Conservation (phyloP, 345 rosid species). For the Clarkia xantiana region DNA sequence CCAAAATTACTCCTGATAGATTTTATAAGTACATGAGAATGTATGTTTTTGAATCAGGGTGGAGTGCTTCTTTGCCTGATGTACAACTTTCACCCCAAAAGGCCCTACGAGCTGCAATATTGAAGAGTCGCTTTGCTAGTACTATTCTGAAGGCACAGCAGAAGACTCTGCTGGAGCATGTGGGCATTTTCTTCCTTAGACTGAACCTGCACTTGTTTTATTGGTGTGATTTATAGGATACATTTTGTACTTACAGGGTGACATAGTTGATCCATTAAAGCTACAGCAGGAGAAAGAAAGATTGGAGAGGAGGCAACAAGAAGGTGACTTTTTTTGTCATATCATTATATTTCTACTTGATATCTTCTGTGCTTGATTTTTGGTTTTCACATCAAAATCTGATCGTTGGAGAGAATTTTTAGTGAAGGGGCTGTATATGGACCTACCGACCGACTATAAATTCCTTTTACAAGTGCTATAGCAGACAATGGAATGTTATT, state of each 20-base stretch:
- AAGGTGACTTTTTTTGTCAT: conserved; percentile 38
- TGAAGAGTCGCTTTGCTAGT: conserved; percentile 62
- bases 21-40: too few relatives aligned
- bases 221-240: background rate
- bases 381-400: background rate
- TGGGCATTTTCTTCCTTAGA: conserved; percentile 14
- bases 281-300: conserved; percentile 51
- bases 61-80: conserved; percentile 22
- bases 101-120: conserved; percentile 71
- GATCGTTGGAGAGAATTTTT: background rate
- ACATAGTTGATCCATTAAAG: conserved; percentile 43
- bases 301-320: conserved; percentile 53
- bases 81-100: conserved; percentile 52
- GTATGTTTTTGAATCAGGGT: conserved; percentile 21
- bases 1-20: too few relatives aligned
- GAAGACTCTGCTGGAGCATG: conserved; percentile 47
- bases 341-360: background rate
- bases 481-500: too few relatives aligned
- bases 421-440: too few relatives aligned
- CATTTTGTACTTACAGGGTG: conserved; percentile 26
- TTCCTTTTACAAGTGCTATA: too few relatives aligned
- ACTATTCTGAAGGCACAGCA: conserved; percentile 60
- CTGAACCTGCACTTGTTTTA: background rate
- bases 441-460: too few relatives aligned
- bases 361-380: too few relatives aligned